These are phyloP conservation scores for Fagus sylvatica DNA, from an alignment of 306 rosid species.

Conservation along the genomic window DNA sequence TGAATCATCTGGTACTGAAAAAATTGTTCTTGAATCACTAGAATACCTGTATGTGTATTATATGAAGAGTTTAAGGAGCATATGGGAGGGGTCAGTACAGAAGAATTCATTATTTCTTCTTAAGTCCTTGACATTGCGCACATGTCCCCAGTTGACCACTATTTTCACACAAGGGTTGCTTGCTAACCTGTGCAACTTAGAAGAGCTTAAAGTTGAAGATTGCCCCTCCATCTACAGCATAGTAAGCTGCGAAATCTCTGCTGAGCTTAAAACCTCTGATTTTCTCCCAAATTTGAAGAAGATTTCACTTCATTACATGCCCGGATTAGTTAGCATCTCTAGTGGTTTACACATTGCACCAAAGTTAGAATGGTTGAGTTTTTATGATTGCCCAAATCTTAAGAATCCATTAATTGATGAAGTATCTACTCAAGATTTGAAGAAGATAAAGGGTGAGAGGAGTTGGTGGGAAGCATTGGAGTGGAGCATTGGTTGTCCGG, in stretches of 20 bases:
- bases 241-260: background rate
- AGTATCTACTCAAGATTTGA: background rate
- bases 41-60: slow-evolving; percentile 9
- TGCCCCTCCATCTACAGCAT: slow-evolving; percentile 26
- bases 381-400: slow-evolving; percentile 28
- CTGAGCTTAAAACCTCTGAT: background rate
- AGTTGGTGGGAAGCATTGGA: slow-evolving; percentile 25
- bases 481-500: background rate
- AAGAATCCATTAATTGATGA: background rate
- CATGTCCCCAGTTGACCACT: slow-evolving; percentile 25
- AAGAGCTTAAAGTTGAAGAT: slow-evolving; percentile 12
- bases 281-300: slow-evolving; percentile 13
- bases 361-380: background rate
- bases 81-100: slow-evolving; percentile 5
- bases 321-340: slow-evolving; percentile 18
- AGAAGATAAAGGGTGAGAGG: slow-evolving; percentile 14
- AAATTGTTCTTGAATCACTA: background rate
- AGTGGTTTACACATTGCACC: background rate
- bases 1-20: no score
- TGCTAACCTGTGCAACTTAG: background rate
- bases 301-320: slow-evolving; percentile 5
- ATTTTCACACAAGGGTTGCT: slow-evolving; percentile 3
- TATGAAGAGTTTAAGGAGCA: slow-evolving; percentile 34
- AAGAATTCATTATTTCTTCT: background rate
- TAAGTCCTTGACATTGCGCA: slow-evolving; percentile 16